Evolutionary conservation across 108 stramenopile genomes (phyloP), one percentile per base, ranked within the genome.

Genomic region (Nannochloropsis salina): DNA sequence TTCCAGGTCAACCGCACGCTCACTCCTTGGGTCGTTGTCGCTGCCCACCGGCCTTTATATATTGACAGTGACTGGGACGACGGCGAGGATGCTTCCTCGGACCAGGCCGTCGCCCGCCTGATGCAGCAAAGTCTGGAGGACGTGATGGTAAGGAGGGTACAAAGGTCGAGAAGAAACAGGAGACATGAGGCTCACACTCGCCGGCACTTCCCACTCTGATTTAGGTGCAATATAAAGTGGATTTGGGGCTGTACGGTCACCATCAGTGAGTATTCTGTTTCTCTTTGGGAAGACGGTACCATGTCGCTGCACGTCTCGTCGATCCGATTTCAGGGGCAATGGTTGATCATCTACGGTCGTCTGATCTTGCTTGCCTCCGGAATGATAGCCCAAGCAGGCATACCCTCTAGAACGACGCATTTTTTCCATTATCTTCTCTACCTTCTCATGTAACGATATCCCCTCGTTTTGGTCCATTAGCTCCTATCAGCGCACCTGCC

Each of bases 41-140:
- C 87, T 21, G 90, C 88, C 9, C 91, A 91, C 82, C 90, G 90
- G 5, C 88, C 91, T 8, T 89, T 91, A 85, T 91, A 91, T 51
- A 44, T 91, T 21, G 89, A 84, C 43, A 88, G 88, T 82, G 87
- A 86, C 9, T 89, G 86, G 5, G 89, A 86, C 12, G 87, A 79
- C n/a, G 41, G 20, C n/a, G 84, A 47, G 42, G 80, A 84, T 1
- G 43, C 82, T 18, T 11, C 9, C 20, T 51, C 45, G 51, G 88
- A 89, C 44, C 88, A 85, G 79, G 74, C 74, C 40, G 88, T 89
- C 42, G 82, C 88, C 20, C 42, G 42, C 44, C 15, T 44, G 42
- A 81, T 89, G 21, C 85, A 85, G 45, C 15, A 42, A 31, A 43
- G 81, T 10, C 44, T 89, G 9, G 88, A 89, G 82, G 61, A 82